Percentiles rank a stretch among this genome's conserved stretches.
Conservation (phyloP, 495 filamentous ascomycete genomes). For the Chaetomium fimeti region DNA sequence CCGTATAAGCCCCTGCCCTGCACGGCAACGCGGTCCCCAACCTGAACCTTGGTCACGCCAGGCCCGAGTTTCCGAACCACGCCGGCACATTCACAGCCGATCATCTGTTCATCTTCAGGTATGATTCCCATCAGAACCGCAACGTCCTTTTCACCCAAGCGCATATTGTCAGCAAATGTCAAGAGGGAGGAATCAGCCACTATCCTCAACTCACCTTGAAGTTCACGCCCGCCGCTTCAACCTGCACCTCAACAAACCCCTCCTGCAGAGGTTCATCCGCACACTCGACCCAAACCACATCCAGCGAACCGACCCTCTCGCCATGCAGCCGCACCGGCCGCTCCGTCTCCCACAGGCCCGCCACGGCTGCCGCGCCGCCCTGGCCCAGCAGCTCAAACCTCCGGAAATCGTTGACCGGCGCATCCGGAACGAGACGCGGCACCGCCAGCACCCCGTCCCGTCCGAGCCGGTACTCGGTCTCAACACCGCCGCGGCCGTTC, state of each 20-base stretch:
- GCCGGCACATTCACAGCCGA: slow-evolving; percentile 37
- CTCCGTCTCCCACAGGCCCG: no score
- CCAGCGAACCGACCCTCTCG: slow-evolving; percentile 29
- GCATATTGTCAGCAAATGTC: no score
- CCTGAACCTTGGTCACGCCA: slow-evolving; percentile 16
- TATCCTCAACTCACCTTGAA: slow-evolving; percentile 32
- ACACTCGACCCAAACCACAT: slow-evolving; percentile 10
- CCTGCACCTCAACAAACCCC: slow-evolving; percentile 32
- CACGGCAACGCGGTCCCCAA: slow-evolving; percentile 49
- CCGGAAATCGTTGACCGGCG: no score
- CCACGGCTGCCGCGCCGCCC: no score
- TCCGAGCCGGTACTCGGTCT: no score
- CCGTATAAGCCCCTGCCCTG: slow-evolving; percentile 38
- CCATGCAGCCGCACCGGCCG: slow-evolving; percentile 15
- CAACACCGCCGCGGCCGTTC: no score
- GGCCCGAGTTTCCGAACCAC: slow-evolving; percentile 12
- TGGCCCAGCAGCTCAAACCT: no score
- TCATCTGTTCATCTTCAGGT: slow-evolving; percentile 31
- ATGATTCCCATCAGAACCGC: slow-evolving; percentile 42
- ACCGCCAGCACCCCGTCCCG: no score
- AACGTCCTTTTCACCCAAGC: slow-evolving; percentile 27
- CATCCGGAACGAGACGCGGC: no score
- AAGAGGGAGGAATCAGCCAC: no score
- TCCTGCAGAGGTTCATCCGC: background rate
- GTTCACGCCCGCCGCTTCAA: slow-evolving; percentile 42